These are phyloP conservation scores for Zoysia japonica DNA, from an alignment of 176 grass and related monocot species.

Conservation along the genomic window DNA sequence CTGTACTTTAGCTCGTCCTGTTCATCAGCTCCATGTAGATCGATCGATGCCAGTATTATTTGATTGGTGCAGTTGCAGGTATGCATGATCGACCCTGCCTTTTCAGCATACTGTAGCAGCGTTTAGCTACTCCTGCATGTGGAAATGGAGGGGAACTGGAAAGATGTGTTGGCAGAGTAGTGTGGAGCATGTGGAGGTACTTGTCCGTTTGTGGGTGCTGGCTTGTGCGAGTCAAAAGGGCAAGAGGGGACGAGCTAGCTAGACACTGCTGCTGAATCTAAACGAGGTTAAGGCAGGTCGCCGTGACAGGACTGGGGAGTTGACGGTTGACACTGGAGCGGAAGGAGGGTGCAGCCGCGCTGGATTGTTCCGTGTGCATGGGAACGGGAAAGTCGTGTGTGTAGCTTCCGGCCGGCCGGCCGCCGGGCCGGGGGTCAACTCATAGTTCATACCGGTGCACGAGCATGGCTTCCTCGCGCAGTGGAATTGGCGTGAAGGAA, in stretches of 20 bases:
- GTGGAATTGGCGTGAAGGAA: neutral
- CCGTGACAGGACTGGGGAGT: neutral
- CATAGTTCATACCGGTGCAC: slow-evolving; percentile 9
- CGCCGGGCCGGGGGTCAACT: neutral
- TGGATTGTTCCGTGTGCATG: neutral
- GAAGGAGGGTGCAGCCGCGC: neutral
- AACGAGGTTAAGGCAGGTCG: slow-evolving; percentile 29
- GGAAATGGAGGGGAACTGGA: too few relatives aligned
- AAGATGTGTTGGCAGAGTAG: too few relatives aligned
- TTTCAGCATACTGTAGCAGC: too few relatives aligned
- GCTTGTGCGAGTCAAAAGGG: slow-evolving; percentile 21
- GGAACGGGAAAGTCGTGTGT: neutral
- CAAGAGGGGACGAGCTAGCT: neutral
- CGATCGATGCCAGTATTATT: too few relatives aligned
- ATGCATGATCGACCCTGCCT: too few relatives aligned
- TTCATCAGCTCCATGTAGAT: neutral
- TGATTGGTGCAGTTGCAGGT: too few relatives aligned
- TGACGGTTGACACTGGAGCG: neutral
- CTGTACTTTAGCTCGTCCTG: neutral
- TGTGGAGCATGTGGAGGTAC: too few relatives aligned
- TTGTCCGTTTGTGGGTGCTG: neutral
- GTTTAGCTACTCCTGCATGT: too few relatives aligned
- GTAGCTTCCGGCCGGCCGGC: neutral
- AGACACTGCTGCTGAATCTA: neutral
- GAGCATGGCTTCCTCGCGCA: neutral